These are phyloP conservation scores for Cicer chorassanicum DNA, from an alignment of 306 rosid species.

Conservation along the genomic window DNA sequence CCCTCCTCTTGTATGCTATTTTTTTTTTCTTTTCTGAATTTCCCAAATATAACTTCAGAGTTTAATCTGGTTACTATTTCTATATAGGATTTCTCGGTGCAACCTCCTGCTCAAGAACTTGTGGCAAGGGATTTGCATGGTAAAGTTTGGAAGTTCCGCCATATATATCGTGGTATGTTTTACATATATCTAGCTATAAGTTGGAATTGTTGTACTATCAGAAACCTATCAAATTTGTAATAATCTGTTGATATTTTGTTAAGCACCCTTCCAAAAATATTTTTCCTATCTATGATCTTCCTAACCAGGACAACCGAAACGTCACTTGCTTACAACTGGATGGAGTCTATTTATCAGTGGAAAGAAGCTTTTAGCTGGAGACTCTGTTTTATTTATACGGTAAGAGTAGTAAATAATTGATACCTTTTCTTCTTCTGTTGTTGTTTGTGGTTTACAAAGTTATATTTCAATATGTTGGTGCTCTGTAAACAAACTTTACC, in stretches of 20 bases:
- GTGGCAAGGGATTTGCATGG: slow-evolving; percentile 91
- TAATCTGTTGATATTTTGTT: background rate
- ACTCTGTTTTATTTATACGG: slow-evolving; percentile 93
- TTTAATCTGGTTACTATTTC: slow-evolving; percentile 42
- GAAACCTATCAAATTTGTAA: background rate
- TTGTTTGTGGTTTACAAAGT: slow-evolving; percentile 7
- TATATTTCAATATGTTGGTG: background rate
- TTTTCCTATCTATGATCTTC: slow-evolving; percentile 1
- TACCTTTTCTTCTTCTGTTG: slow-evolving; percentile 1
- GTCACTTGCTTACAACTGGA: slow-evolving; percentile 96
- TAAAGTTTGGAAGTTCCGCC: slow-evolving; percentile 86
- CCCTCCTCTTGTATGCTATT: slow-evolving; percentile 75
- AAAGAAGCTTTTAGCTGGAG: slow-evolving; percentile 92
- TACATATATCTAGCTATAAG: slow-evolving; percentile 9
- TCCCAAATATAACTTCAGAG: slow-evolving; percentile 6
- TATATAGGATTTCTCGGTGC: slow-evolving; percentile 78
- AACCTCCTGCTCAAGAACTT: slow-evolving; percentile 98
- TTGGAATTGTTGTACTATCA: background rate
- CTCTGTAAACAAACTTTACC: background rate
- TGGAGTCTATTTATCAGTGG: slow-evolving; percentile 97
- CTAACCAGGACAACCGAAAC: slow-evolving; percentile 90
- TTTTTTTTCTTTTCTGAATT: background rate
- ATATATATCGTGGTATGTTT: slow-evolving; percentile 82
- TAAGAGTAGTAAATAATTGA: slow-evolving; percentile 41
- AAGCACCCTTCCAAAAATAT: slow-evolving; percentile 18